These are phyloP conservation scores for Bjerkandera adusta DNA, from an alignment of 1,284 basidiomycete genomes.

Conservation along the genomic window DNA sequence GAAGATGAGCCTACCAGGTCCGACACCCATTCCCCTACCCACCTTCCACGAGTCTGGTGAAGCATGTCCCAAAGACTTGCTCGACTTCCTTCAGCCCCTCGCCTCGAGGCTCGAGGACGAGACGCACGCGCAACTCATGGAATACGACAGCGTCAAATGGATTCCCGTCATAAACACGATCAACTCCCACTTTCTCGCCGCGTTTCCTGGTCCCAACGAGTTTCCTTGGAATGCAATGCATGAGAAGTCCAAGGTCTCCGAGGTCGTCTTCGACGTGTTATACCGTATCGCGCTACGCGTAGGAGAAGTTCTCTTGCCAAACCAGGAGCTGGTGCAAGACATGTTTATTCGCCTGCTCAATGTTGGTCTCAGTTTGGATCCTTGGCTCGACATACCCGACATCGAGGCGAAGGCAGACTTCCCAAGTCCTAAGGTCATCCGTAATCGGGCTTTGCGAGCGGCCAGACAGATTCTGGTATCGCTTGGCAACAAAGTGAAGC, in stretches of 20 bases:
- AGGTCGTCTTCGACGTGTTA: constrained; percentile 50
- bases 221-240: constrained; percentile 50
- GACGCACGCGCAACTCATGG: neutral
- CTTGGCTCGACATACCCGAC: constrained; percentile 48
- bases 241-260: constrained; percentile 55
- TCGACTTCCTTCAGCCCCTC: constrained; percentile 7
- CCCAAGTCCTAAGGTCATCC: constrained; percentile 37
- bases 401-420: constrained; percentile 34
- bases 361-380: constrained; percentile 51
- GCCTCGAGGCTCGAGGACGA: neutral
- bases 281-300: constrained; percentile 35
- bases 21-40: constrained; percentile 4
- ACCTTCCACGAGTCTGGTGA: constrained; percentile 4
- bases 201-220: constrained; percentile 44
- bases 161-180: constrained; percentile 7
- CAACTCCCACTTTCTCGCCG: constrained; percentile 30
- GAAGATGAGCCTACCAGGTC: neutral
- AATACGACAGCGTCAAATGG: constrained; percentile 2
- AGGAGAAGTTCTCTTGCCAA: constrained; percentile 6
- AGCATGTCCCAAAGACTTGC: constrained; percentile 6
- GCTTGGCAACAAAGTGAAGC: constrained; percentile 36
- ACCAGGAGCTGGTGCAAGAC: constrained; percentile 3
- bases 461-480: constrained; percentile 36
- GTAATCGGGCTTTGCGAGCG: constrained; percentile 34
- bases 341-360: constrained; percentile 50